Evolutionary conservation across 192 early-diverging fungal species (phyloP).

Genomic region (Bifiguratus adelaidae): DNA sequence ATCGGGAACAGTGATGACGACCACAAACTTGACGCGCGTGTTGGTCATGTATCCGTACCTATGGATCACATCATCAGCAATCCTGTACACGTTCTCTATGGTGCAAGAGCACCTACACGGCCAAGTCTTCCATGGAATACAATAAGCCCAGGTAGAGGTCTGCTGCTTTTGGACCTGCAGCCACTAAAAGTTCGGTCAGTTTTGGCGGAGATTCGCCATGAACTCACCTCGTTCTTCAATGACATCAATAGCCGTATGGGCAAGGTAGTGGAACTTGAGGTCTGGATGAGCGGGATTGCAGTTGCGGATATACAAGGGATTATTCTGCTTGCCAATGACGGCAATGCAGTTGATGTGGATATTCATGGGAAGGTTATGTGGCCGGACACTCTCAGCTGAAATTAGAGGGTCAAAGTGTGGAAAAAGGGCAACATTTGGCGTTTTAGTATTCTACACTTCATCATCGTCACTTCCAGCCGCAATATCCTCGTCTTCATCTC

Average conservation of each 20-base stretch:
- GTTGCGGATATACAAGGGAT: conserved; percentile 77
- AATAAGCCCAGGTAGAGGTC: conserved; percentile 85
- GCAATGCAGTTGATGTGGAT: conserved; percentile 46
- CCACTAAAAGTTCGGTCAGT: conserved; percentile 16
- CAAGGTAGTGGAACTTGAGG: conserved; percentile 84
- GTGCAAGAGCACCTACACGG: conserved; percentile 44
- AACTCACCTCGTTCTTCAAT: conserved; percentile 71
- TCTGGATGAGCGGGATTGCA: conserved; percentile 64
- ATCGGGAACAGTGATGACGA: conserved; percentile 59
- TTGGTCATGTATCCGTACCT: conserved; percentile 83
- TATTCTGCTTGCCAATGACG: conserved; percentile 65
- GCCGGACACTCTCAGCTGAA: too few species aligned
- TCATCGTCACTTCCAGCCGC: conserved; percentile 25
- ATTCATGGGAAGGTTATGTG: conserved; percentile 21
- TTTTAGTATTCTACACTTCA: too few species aligned
- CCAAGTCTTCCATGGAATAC: conserved; percentile 81
- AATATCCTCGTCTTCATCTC: conserved; percentile 82
- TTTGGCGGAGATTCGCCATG: background rate
- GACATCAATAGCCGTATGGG: conserved; percentile 84
- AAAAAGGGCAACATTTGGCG: too few species aligned
- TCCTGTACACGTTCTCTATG: background rate
- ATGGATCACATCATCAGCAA: conserved; percentile 2
- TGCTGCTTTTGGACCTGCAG: conserved; percentile 45
- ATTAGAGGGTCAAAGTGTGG: too few species aligned
- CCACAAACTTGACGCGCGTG: conserved; percentile 67